Evolutionary conservation across 164 flowering plant species (phyloP).

Genomic region (Stephania yunnanensis): DNA sequence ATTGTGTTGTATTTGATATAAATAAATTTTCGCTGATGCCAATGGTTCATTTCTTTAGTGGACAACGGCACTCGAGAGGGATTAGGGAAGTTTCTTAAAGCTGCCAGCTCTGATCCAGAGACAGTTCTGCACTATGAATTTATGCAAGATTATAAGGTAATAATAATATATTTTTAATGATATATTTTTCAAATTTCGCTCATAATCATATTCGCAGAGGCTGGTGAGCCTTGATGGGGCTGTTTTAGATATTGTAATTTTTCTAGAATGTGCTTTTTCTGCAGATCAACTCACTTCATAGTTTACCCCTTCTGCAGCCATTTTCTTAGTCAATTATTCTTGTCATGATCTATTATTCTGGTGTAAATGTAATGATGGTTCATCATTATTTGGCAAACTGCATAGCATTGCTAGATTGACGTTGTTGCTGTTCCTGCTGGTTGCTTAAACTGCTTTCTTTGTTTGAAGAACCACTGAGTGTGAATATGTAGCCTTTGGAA

Average conservation of each 20-base stretch:
- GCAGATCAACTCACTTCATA: not conserved
- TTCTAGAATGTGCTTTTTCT: not conserved
- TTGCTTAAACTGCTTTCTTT: too few species aligned
- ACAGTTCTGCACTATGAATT: conserved; percentile 97
- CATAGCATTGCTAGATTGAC: too few species aligned
- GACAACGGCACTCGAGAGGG: conserved; percentile 97
- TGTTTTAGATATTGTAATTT: too few species aligned
- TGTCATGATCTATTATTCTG: not conserved
- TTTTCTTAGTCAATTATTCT: not conserved
- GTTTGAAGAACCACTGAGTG: too few species aligned
- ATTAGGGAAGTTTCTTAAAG: conserved; percentile 87
- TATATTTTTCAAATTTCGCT: not conserved
- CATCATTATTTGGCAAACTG: too few species aligned
- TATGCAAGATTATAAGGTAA: conserved; percentile 99
- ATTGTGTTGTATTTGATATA: conserved; percentile 1
- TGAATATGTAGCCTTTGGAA: too few species aligned
- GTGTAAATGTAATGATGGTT: too few species aligned
- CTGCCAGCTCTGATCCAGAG: conserved; percentile 94
- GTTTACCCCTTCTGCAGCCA: not conserved
- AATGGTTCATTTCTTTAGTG: conserved; percentile 36
- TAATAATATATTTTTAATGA: not conserved
- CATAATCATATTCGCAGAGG: not conserved
- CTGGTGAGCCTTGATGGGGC: not conserved
- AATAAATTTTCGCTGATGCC: not conserved
- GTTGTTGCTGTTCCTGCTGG: too few species aligned